Base-by-base conservation (phyloP, 2,329 filamentous ascomycete species). In the Hyphodiscus sp. region DNA sequence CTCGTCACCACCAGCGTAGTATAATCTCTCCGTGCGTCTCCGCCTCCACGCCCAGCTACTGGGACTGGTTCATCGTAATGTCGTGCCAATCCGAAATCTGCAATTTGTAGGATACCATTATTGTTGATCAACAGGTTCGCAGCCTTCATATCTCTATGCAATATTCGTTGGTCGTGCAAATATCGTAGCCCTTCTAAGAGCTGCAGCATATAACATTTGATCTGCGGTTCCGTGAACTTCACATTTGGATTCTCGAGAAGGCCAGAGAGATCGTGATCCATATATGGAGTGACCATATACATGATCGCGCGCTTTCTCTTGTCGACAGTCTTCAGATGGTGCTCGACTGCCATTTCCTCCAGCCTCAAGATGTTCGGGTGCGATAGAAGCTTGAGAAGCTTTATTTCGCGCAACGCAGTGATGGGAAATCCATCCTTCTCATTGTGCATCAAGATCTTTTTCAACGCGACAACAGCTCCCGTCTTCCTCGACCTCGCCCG, bases 361-460 rank as follows among this genome's bases (percentile, higher is more conserved):
- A 99, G 76, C 57, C 81, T 83, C 54, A 99, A 74, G 49, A 97
- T 82, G 66, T 99, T 99, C 53, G 80, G 79, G 69, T 99, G 94
- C 10, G 87, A 91, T n/a, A 99, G 76, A 63, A 96, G 83, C 74
- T 99, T 99, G 55, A 99, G 78, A 41, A 99, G 82, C 75, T 97
- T 97, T 75, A 99, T 96, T 71, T 99, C 94, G 67, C 94, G 88
- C 45, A 99, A 80, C 7, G 94, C 92, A 1, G 94, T 99, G 59
- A 99, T 99, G n/a, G 94, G 94, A 63, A 99, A 99, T 76, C 94
- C 94, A 71, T 99, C 94, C 70, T 96, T 97, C 75, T 99, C 94
- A 70, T 97, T 95, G 70, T 97, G 94, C 89, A 97, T 96, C 61
- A 99, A 83, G 61, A 99, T 99, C 79, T 97, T 97, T 76, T 99